Conservation (phyloP, 2,329 filamentous ascomycete genomes). For the Diaporthe citri region DNA sequence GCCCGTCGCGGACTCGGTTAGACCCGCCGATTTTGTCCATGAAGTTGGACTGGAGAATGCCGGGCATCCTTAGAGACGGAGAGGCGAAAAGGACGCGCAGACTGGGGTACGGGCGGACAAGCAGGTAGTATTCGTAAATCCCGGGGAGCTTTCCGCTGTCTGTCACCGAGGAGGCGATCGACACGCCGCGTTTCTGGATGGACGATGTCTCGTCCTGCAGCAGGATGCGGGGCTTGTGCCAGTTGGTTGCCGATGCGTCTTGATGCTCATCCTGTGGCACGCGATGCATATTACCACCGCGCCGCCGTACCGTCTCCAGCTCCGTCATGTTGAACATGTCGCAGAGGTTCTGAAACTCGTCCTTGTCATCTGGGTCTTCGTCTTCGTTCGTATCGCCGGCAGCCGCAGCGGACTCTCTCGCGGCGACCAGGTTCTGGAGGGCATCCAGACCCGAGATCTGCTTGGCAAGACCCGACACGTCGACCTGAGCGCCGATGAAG, state of each 20-base stretch:
- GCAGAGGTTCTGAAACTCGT: conserved; percentile 74
- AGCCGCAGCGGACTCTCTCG: neutral
- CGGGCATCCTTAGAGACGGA: conserved; percentile 74
- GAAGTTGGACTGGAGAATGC: conserved; percentile 73
- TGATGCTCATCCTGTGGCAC: conserved; percentile 56
- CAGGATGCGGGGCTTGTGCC: conserved; percentile 57
- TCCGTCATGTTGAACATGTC: conserved; percentile 79
- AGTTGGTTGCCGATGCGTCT: conserved; percentile 48
- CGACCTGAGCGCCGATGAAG: conserved; percentile 78
- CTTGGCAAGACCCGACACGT: conserved; percentile 76
- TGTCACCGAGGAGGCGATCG: conserved; percentile 30
- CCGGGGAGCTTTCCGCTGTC: conserved; percentile 43
- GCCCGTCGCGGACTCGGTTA: conserved; percentile 59
- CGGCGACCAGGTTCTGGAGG: conserved; percentile 61
- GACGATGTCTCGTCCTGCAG: conserved; percentile 44
- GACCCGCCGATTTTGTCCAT: conserved; percentile 67
- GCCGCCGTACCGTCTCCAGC: conserved; percentile 72
- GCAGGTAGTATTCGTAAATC: conserved; percentile 69
- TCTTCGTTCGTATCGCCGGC: neutral
- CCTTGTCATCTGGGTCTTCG: conserved; percentile 46
- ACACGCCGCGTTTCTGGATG: conserved; percentile 37
- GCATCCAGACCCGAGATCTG: conserved; percentile 75
- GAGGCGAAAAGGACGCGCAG: conserved; percentile 78
- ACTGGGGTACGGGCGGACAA: conserved; percentile 74
- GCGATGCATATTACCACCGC: conserved; percentile 73